These are phyloP conservation scores for Scedosporium apiospermum DNA, from an alignment of 2,329 filamentous ascomycete species.

Conservation along the genomic window DNA sequence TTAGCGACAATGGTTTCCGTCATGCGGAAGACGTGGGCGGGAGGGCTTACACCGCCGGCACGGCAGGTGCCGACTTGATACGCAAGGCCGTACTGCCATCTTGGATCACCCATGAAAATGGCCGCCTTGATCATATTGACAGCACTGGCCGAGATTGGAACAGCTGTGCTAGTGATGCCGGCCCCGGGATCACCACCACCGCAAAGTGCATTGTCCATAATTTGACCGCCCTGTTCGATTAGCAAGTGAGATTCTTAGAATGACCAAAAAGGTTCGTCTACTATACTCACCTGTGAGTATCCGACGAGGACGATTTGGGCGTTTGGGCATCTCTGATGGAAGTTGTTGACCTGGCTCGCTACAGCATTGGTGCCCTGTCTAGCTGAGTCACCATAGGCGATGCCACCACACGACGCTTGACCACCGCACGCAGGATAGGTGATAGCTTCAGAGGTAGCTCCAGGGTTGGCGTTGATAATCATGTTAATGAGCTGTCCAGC, in stretches of 20 bases:
- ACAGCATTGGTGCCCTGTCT: slow-evolving; percentile 48
- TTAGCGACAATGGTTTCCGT: background rate
- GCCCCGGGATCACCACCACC: slow-evolving; percentile 42
- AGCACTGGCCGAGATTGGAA: slow-evolving; percentile 34
- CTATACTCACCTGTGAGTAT: slow-evolving; percentile 45
- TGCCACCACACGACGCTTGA: slow-evolving; percentile 21
- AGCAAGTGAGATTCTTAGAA: background rate
- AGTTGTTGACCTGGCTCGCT: slow-evolving; percentile 47
- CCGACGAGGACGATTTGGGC: slow-evolving; percentile 51
- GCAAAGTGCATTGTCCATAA: slow-evolving; percentile 54
- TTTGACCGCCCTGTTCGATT: slow-evolving; percentile 43
- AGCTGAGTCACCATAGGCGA: slow-evolving; percentile 46
- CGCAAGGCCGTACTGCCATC: slow-evolving; percentile 41
- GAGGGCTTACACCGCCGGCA: slow-evolving; percentile 41
- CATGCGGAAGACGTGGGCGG: background rate
- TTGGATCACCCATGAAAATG: slow-evolving; percentile 57
- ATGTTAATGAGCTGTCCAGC: slow-evolving; percentile 39
- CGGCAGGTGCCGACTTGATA: slow-evolving; percentile 53
- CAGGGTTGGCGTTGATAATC: slow-evolving; percentile 35
- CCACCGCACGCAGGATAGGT: slow-evolving; percentile 55
- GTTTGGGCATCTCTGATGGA: slow-evolving; percentile 44
- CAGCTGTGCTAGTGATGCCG: slow-evolving; percentile 31
- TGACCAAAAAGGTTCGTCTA: no score
- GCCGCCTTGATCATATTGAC: slow-evolving; percentile 50
- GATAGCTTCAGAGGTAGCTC: slow-evolving; percentile 45